Percentiles rank a stretch among this genome's conserved stretches.
Conservation (phyloP, 106 monocot species). For the Xerophyta viscosa region DNA sequence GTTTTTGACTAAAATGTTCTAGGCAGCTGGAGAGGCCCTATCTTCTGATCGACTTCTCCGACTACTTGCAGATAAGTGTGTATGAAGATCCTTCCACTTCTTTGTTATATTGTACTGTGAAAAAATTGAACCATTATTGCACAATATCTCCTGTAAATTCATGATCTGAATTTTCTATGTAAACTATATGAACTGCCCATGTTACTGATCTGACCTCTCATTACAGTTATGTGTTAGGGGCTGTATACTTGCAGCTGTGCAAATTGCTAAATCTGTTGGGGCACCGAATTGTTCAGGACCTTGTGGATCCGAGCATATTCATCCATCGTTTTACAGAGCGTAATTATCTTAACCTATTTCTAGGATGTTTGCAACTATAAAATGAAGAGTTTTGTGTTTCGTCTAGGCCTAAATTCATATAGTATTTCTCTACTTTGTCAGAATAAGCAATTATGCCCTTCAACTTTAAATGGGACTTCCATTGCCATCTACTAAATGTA, state of each 20-base stretch:
- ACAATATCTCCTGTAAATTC: too few species aligned
- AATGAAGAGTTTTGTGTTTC: too few species aligned
- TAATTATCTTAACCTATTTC: constrained; percentile 25
- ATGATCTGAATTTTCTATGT: too few species aligned
- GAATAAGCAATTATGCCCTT: too few species aligned
- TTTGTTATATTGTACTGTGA: too few species aligned
- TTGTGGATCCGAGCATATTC: constrained; percentile 92
- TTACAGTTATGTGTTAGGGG: constrained; percentile 98
- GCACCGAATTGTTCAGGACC: constrained; percentile 80
- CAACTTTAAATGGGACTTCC: too few species aligned
- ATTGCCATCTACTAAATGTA: too few species aligned
- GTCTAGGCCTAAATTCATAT: too few species aligned
- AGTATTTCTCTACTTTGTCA: too few species aligned
- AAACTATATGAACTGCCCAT: too few species aligned
- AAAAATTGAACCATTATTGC: too few species aligned
- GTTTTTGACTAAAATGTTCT: constrained; percentile 8
- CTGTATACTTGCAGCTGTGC: constrained; percentile 94
- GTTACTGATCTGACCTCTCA: constrained; percentile 11
- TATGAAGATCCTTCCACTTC: constrained; percentile 22
- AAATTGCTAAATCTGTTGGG: constrained; percentile 52
- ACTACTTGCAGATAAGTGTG: constrained; percentile 83
- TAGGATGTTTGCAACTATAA: too few species aligned
- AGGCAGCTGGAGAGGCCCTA: constrained; percentile 61
- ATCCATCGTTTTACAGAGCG: constrained; percentile 74
- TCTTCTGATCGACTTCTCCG: constrained; percentile 94